Conservation (phyloP, 2,329 filamentous ascomycete species). For the Metarhizium guizhouense region DNA sequence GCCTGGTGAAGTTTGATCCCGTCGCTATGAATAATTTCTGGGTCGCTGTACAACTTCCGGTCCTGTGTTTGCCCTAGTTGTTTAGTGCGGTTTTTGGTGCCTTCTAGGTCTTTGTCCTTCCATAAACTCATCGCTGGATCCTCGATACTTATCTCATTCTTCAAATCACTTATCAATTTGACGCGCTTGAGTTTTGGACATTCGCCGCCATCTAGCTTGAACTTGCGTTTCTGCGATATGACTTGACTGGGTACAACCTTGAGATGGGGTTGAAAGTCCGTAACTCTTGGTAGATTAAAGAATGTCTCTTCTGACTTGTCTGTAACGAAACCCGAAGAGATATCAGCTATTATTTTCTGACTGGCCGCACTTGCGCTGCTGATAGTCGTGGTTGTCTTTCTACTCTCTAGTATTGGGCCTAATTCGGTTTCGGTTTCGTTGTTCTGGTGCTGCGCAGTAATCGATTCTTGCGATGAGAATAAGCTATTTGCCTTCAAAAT, state of each 20-base stretch:
- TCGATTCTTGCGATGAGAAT: constrained; percentile 8
- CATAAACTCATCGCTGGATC: neutral
- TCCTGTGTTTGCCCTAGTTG: neutral
- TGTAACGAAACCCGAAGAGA: constrained; percentile 15
- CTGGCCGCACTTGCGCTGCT: constrained; percentile 4
- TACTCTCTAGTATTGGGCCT: constrained; percentile 16
- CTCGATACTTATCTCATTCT: neutral
- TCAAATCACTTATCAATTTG: neutral
- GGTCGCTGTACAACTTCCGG: neutral
- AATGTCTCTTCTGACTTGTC: neutral
- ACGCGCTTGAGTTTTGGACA: neutral
- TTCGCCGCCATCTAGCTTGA: neutral
- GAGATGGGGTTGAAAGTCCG: constrained; percentile 1
- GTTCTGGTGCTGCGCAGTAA: neutral
- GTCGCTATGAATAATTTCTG: neutral
- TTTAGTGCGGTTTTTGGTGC: neutral
- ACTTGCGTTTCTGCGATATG: neutral
- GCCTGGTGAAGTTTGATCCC: neutral
- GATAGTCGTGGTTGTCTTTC: constrained; percentile 8
- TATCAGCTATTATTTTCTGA: constrained; percentile 17
- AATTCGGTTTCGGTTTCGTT: constrained; percentile 6
- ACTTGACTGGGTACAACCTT: neutral
- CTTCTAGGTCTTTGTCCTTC: neutral
- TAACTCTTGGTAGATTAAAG: constrained; percentile 5
- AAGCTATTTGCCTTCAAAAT: constrained; percentile 21